Base-by-base conservation (phyloP, 768 basidiomycete species). In the Tubosaeta sp. region DNA sequence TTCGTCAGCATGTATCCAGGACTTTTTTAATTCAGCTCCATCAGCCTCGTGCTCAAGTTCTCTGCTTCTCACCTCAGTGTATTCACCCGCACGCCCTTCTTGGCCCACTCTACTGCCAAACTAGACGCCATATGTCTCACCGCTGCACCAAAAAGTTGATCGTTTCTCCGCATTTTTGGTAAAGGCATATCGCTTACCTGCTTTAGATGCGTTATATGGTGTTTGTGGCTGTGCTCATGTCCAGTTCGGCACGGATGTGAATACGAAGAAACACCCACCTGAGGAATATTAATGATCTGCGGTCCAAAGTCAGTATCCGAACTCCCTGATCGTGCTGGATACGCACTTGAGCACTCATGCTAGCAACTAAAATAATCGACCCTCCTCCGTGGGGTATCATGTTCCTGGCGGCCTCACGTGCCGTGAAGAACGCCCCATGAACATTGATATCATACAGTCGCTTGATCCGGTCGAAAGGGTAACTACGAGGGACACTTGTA, bases 1-100 rank as follows among this genome's bases (percentile, higher is more conserved):
- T 89, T 86, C 7, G 94, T 96, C 52, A 91, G 71, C 84, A 95
- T 95, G 74, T 98, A 98, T 9, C 95, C 94, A 19, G 93, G 92
- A 59, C 90, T 91, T 55, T 36, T 38, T 52, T 48, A 46, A 51
- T 48, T 30, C 1, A 38, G 34, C 25, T n/a, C n/a, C 21, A 38
- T 54, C 54, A 25, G 40, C 30, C 29, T 14, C 16, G 14, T 7
- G 16, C 16, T 8, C 16, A 50, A 51, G 40, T 49, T n/a, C 31
- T 14, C 22, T 16, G 1, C 40, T 30, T 53, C 68, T 46, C 55
- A 83, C 86, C 85, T 89, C 42, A 90, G 64, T 46, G 83, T 74
- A 68, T 95, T 95, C 49, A 95, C 93, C 47, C 93, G 82, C 52
- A 94, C 84, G 42, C 84, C 84, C 57, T 86, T 82, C 67, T 85